Evolutionary conservation across 139 green algal genomes (phyloP).

Genomic region (Gonium pectorale): DNA sequence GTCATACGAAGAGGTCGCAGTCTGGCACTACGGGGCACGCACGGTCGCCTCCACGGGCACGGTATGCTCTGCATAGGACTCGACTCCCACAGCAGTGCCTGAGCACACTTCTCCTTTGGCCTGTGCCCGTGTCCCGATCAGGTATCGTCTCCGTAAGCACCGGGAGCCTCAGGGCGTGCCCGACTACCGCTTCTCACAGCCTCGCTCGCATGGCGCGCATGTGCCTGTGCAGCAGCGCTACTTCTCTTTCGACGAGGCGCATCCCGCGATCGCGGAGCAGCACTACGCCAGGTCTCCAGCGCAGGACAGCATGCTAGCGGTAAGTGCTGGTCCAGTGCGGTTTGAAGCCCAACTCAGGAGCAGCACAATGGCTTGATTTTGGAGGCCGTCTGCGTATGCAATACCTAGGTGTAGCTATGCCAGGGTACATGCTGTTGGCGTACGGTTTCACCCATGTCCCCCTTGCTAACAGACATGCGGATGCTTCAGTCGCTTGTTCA

Average conservation of each 20-base stretch:
- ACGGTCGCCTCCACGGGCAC: not conserved
- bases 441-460: too few relatives aligned
- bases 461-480: too few relatives aligned
- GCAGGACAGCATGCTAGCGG: constrained; percentile 58
- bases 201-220: constrained; percentile 49
- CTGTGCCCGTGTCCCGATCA: not conserved
- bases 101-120: not conserved
- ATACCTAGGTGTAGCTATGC: too few relatives aligned
- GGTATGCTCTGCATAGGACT: not conserved
- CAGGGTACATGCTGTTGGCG: too few relatives aligned
- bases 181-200: constrained; percentile 56
- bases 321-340: too few relatives aligned
- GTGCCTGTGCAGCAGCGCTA: constrained; percentile 23
- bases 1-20: not conserved
- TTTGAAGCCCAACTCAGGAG: too few relatives aligned
- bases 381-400: too few relatives aligned
- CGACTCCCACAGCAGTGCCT: not conserved
- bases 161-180: constrained; percentile 25
- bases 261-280: constrained; percentile 57
- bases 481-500: too few relatives aligned
- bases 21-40: not conserved
- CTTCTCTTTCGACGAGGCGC: constrained; percentile 58
- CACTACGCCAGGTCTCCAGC: constrained; percentile 53
- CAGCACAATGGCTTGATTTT: too few relatives aligned
- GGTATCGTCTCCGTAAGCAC: constrained; percentile 48